These are phyloP conservation scores for Silene coronaria DNA, from an alignment of 179 eudicot genomes.

Conservation along the genomic window DNA sequence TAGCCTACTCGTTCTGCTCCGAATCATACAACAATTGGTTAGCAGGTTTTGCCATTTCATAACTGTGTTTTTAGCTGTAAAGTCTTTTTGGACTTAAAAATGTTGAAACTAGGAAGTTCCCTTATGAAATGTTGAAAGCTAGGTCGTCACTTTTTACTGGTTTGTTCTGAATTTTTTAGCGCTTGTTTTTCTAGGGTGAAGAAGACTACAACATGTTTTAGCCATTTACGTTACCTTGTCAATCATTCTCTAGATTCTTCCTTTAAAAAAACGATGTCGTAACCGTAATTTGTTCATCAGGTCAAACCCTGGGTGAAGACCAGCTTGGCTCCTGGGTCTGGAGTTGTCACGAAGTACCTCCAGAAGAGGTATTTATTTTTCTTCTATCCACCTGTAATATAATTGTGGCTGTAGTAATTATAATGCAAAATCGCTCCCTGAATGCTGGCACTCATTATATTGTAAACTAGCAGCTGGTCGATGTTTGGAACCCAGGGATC, in stretches of 20 bases:
- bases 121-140: background rate
- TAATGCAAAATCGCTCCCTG: background rate
- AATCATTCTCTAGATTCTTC: background rate
- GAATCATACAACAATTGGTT: background rate
- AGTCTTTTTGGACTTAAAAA: background rate
- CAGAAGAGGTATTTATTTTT: conserved; percentile 53
- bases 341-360: conserved; percentile 88
- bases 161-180: background rate
- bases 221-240: background rate
- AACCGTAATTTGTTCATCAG: conserved; percentile 34
- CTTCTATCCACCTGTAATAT: background rate
- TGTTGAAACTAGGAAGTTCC: background rate
- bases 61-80: background rate
- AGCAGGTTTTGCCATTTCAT: background rate
- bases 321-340: conserved; percentile 98
- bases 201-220: background rate
- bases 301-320: conserved; percentile 99
- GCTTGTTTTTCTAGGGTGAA: background rate
- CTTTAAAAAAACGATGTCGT: background rate
- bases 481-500: background rate
- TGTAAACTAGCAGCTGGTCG: background rate
- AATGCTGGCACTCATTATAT: background rate
- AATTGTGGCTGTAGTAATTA: background rate
- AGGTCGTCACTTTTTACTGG: background rate
- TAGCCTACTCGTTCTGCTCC: background rate